These are phyloP conservation scores for Xylariaceae sp. DNA, from an alignment of 2,329 filamentous ascomycete genomes.

Conservation along the genomic window DNA sequence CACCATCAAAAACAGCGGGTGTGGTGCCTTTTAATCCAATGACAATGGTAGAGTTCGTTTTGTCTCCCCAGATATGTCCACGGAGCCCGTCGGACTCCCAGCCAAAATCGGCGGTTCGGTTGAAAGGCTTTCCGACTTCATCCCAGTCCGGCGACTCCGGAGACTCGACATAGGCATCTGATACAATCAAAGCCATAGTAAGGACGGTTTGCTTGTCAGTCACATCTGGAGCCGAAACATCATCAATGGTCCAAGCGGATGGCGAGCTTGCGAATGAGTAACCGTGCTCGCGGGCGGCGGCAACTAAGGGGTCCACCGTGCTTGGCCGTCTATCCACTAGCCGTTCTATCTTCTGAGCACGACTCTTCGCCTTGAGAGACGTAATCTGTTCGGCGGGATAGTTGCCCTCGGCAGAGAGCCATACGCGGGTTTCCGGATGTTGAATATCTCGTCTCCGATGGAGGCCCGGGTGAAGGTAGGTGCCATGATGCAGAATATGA, in stretches of 20 bases:
- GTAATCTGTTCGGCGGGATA: constrained; percentile 48
- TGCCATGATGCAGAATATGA: constrained; percentile 91
- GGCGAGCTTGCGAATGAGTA: constrained; percentile 63
- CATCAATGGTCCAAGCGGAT: constrained; percentile 78
- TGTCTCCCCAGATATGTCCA: constrained; percentile 88
- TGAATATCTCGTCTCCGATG: constrained; percentile 71
- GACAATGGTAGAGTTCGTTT: constrained; percentile 78
- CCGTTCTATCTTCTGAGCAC: constrained; percentile 68
- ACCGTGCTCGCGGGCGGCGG: constrained; percentile 64
- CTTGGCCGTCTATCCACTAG: constrained; percentile 72
- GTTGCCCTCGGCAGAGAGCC: constrained; percentile 58
- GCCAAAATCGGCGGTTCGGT: constrained; percentile 83
- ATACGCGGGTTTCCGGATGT: constrained; percentile 55
- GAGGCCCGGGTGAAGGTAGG: constrained; percentile 69
- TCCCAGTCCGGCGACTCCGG: constrained; percentile 75
- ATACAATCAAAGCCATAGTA: constrained; percentile 80
- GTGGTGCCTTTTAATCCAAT: constrained; percentile 92
- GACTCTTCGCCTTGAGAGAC: constrained; percentile 59
- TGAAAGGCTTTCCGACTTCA: constrained; percentile 73
- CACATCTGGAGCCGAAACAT: constrained; percentile 73
- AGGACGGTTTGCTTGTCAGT: constrained; percentile 81
- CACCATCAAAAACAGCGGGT: constrained; percentile 89
- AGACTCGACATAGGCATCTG: constrained; percentile 79
- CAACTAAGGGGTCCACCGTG: constrained; percentile 74
- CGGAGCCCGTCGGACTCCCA: constrained; percentile 87